These are phyloP conservation scores for Maudiozyma barnettii DNA, from an alignment of 805 yeast genomes.

Conservation along the genomic window DNA sequence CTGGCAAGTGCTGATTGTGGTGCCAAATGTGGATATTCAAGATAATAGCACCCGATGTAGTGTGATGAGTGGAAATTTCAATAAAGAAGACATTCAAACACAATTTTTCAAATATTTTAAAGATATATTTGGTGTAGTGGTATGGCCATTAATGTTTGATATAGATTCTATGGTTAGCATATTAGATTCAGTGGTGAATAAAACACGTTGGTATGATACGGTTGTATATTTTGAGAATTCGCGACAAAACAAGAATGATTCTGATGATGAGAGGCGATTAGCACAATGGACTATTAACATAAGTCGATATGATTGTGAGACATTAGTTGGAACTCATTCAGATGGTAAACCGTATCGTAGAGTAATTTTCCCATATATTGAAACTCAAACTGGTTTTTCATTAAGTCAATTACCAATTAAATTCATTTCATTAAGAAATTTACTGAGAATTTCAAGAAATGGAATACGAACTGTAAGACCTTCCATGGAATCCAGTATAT, in stretches of 20 bases:
- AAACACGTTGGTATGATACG: conserved; percentile 19
- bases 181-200: conserved; percentile 13
- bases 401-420: background rate
- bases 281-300: conserved; percentile 17
- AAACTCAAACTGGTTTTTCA: background rate
- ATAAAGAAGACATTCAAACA: too few relatives aligned
- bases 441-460: background rate
- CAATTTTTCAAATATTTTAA: conserved; percentile 23
- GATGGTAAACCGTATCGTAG: background rate
- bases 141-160: conserved; percentile 20
- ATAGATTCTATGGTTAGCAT: conserved; percentile 17
- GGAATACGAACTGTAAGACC: background rate
- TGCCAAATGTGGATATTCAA: too few relatives aligned
- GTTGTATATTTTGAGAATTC: conserved; percentile 11
- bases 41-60: too few relatives aligned
- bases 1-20: too few relatives aligned
- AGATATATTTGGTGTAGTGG: conserved; percentile 17
- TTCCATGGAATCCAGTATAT: background rate
- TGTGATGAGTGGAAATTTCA: too few relatives aligned
- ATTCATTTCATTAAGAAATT: background rate
- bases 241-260: background rate
- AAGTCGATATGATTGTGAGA: conserved; percentile 16
- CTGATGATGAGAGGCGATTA: background rate
- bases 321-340: conserved; percentile 7
- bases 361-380: background rate